Percentiles rank a stretch among this genome's conserved stretches.
phyloP scores from a whole-genome alignment of 371 early-diverging fungal genomes.

The Mortierella sp. region DNA sequence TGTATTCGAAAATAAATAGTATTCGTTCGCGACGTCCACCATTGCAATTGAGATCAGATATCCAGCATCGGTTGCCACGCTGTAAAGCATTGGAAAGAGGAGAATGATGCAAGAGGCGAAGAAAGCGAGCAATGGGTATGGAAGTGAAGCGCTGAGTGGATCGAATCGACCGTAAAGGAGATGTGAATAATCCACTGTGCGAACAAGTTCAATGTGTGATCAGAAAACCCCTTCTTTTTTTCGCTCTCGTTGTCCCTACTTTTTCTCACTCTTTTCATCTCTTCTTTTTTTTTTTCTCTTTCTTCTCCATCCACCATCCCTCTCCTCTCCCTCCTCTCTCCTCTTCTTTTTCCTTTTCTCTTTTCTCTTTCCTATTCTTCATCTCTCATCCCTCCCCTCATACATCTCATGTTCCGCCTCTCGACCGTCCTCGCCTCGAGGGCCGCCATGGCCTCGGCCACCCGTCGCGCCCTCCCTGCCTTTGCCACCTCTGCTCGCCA shows the following conservation, averaged over 20 bases:
- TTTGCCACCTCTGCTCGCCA: constrained; percentile 54
- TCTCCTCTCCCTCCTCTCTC: background rate
- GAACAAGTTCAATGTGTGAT: too few species aligned
- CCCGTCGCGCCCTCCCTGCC: constrained; percentile 55
- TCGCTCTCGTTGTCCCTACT: background rate
- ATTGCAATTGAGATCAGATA: background rate
- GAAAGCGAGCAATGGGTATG: background rate
- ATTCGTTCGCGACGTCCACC: too few species aligned
- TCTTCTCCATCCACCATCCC: background rate
- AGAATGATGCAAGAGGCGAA: background rate
- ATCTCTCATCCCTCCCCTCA: background rate
- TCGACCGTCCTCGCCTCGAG: constrained; percentile 52
- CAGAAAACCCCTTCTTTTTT: background rate
- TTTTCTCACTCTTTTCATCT: background rate
- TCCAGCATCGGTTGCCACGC: background rate
- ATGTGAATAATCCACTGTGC: too few species aligned
- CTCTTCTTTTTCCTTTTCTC: background rate
- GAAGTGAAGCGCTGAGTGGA: too few species aligned
- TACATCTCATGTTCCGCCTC: constrained; percentile 40
- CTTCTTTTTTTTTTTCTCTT: constrained; percentile 2
- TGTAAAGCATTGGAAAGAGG: background rate
- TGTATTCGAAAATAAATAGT: background rate
- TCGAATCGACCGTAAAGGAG: too few species aligned
- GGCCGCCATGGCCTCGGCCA: constrained; percentile 53
- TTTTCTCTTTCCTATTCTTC: background rate